A percentile compares a stretch with the other conserved stretches of the same genome.
Evolutionary conservation across 2,329 filamentous ascomycete genomes (phyloP).

Genomic region (Xylariaceae sp.): DNA sequence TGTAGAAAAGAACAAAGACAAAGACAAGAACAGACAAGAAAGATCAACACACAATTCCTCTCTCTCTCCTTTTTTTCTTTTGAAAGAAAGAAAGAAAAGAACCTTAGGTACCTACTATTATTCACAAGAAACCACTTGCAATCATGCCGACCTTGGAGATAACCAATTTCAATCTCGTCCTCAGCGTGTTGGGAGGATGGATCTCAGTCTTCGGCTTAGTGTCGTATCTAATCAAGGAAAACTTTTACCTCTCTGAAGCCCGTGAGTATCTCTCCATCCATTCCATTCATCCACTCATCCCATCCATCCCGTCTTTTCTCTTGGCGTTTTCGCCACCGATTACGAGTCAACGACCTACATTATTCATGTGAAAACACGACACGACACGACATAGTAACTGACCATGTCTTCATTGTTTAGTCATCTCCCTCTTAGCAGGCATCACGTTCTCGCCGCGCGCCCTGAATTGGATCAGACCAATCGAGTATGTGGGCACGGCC

Average conservation of each 20-base stretch:
- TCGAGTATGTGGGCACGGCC: conserved; percentile 63
- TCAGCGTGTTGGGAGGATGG: conserved; percentile 77
- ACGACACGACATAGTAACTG: no score
- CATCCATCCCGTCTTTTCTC: not conserved
- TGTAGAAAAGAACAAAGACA: not conserved
- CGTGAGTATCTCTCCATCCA: conserved; percentile 47
- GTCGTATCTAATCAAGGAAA: conserved; percentile 84
- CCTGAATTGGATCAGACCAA: conserved; percentile 67
- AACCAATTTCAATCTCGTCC: conserved; percentile 79
- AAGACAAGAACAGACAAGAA: not conserved
- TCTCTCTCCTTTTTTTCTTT: no score
- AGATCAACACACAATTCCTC: conserved; percentile 9
- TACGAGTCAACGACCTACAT: no score
- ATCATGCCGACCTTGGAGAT: conserved; percentile 50
- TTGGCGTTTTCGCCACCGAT: not conserved
- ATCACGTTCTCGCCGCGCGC: conserved; percentile 73
- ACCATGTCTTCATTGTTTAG: conserved; percentile 37
- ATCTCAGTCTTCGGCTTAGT: conserved; percentile 86
- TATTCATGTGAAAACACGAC: no score
- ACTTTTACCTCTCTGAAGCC: conserved; percentile 85
- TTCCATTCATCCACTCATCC: not conserved
- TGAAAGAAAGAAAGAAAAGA: no score
- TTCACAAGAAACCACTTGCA: not conserved
- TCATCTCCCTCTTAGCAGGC: conserved; percentile 78
- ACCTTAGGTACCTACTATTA: not conserved